phyloP scores from a whole-genome alignment of 441 rosid species.

The Aleurites moluccanus region DNA sequence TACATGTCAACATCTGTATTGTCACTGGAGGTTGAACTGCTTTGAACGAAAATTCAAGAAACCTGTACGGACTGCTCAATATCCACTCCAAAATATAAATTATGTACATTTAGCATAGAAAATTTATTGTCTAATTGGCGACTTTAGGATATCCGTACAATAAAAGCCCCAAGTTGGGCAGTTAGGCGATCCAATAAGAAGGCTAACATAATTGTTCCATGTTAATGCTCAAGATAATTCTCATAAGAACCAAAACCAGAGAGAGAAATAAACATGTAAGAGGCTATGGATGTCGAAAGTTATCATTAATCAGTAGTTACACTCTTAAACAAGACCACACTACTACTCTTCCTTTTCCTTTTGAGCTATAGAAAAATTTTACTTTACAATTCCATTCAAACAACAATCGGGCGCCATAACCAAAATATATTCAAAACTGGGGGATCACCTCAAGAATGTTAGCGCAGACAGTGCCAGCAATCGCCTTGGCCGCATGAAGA shows the following conservation, averaged over 20 bases:
- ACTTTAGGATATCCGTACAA: background rate
- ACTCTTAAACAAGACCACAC: slow-evolving; percentile 15
- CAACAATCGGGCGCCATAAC: slow-evolving; percentile 26
- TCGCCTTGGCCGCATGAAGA: slow-evolving; percentile 76
- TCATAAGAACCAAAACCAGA: background rate
- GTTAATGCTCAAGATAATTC: too few species aligned
- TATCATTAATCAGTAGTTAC: slow-evolving; percentile 54
- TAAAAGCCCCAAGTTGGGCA: background rate
- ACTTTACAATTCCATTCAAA: slow-evolving; percentile 39
- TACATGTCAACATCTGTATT: background rate
- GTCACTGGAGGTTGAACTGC: background rate
- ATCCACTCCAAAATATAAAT: too few species aligned
- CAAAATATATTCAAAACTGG: slow-evolving; percentile 35
- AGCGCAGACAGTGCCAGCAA: slow-evolving; percentile 73
- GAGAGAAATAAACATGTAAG: slow-evolving; percentile 5
- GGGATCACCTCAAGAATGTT: slow-evolving; percentile 95
- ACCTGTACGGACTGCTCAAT: slow-evolving; percentile 13
- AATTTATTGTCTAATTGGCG: background rate
- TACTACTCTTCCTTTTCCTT: background rate
- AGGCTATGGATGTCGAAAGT: slow-evolving; percentile 15
- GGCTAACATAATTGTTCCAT: too few species aligned
- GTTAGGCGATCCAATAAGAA: background rate
- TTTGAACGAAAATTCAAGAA: slow-evolving; percentile 4
- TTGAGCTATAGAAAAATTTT: background rate
- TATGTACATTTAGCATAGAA: background rate